Evolutionary conservation across 306 rosid species (phyloP).

Genomic region (Senna tora): DNA sequence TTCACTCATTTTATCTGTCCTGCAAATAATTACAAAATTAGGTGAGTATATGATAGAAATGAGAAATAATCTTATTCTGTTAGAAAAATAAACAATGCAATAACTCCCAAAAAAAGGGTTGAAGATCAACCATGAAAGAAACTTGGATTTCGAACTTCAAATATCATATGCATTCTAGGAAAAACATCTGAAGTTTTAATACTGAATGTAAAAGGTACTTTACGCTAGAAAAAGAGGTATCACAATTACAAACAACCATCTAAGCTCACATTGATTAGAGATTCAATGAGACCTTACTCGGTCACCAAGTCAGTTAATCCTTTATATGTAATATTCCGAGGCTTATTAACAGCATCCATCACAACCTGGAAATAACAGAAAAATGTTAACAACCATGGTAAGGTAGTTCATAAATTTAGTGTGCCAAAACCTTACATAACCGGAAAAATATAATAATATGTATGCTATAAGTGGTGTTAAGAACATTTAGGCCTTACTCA

Average conservation of each 20-base stretch:
- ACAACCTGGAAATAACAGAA: slow-evolving; percentile 70
- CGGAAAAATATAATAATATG: background rate
- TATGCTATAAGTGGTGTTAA: slow-evolving; percentile 1
- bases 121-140: slow-evolving; percentile 1
- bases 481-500: background rate
- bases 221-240: slow-evolving; percentile 2
- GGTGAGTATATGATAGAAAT: slow-evolving; percentile 18
- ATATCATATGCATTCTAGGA: slow-evolving; percentile 11
- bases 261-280: slow-evolving; percentile 23
- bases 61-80: slow-evolving; percentile 2
- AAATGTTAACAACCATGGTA: slow-evolving; percentile 27
- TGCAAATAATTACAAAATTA: slow-evolving; percentile 47
- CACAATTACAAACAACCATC: background rate
- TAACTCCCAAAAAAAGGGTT: slow-evolving; percentile 9
- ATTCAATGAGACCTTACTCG: slow-evolving; percentile 71
- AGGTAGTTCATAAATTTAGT: slow-evolving; percentile 17
- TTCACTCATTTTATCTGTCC: slow-evolving; percentile 97
- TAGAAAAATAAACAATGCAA: slow-evolving; percentile 10
- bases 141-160: slow-evolving; percentile 7
- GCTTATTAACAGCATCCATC: slow-evolving; percentile 96
- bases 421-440: slow-evolving; percentile 27
- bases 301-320: slow-evolving; percentile 96
- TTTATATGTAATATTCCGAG: slow-evolving; percentile 78
- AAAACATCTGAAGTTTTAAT: slow-evolving; percentile 23
- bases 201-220: background rate